phyloP scores from a whole-genome alignment of 2,329 filamentous ascomycete species.

The Knufia petricola region DNA sequence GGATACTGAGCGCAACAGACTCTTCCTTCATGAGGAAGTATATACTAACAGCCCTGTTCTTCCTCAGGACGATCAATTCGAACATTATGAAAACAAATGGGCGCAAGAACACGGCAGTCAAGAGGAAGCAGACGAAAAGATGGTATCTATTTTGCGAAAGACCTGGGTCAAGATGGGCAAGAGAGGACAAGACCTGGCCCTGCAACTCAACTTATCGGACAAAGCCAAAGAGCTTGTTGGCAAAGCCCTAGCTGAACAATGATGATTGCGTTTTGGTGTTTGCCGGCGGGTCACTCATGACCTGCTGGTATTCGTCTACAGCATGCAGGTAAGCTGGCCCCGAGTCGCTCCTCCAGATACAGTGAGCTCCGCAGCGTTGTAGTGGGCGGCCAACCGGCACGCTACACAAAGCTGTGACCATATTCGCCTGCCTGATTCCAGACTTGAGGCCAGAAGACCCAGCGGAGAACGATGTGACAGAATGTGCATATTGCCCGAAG shows the following conservation, averaged over 20 bases:
- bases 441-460: too few species aligned
- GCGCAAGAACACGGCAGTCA: slow-evolving; percentile 42
- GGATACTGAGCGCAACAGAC: not conserved
- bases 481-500: too few species aligned
- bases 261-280: not conserved
- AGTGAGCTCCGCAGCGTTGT: too few species aligned
- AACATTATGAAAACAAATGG: slow-evolving; percentile 64
- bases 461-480: too few species aligned
- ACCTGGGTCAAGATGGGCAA: slow-evolving; percentile 20
- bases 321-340: not conserved
- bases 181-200: slow-evolving; percentile 35
- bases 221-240: slow-evolving; percentile 51
- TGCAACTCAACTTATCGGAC: slow-evolving; percentile 56
- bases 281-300: not conserved
- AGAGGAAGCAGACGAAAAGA: slow-evolving; percentile 66
- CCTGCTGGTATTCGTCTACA: not conserved
- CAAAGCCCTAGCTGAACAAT: slow-evolving; percentile 46
- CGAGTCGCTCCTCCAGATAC: too few species aligned
- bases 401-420: too few species aligned
- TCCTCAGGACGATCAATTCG: slow-evolving; percentile 63
- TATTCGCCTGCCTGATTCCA: too few species aligned
- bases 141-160: slow-evolving; percentile 21
- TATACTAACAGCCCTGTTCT: not conserved
- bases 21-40: not conserved
- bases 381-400: too few species aligned